Evolutionary conservation across 495 filamentous ascomycete species (phyloP), one percentile per base, ranked within the genome.

Genomic region (Cladorrhinum samala): DNA sequence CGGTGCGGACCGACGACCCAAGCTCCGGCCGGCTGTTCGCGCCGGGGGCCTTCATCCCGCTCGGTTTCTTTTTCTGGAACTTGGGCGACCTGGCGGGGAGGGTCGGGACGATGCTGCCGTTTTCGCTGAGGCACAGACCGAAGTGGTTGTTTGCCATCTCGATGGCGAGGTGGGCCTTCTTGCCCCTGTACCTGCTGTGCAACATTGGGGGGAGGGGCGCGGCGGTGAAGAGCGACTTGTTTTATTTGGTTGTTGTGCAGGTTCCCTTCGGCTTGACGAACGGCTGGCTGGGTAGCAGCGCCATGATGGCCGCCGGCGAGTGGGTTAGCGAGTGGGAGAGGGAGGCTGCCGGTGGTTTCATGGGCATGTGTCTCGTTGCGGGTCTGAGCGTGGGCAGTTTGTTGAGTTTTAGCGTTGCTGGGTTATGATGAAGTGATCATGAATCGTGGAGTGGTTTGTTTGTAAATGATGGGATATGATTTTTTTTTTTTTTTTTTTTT

Each of bases 21-120:
- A 11, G 11, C 0, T 62, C 72, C 17, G 55, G 56, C 47, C 72
- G 77, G n/a, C 66, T 96, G 21, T 84, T 89, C 52, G 75, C 81
- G 23, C 80, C 85, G 0, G 72, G 83, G 2, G 81, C 83, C 30
- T 99, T 97, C 69, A 89, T 96, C 46, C 91, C 93, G 1, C 75
- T 96, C 2, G 88, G 77, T 8, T 96, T 97, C 70, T 80, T 99
- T 24, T 78, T 95, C 59, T 99, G 93, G 93, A 99, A 97, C 59
- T 59, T 83, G 5, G 93, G 93, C 33, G 93, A 99, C 64, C 73
- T 97, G 3, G 24, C 77, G 8, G 92, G 92, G 0, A 78, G 94
- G 2, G 72, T 93, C n/a, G 39, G 79, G 0, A 85, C 89, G 13
- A 74, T 84, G 7, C 66, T 86, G 9, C 82, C 87, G 6, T 65